Conservation (phyloP, 176 grass and related monocot genomes). For the Oryza meyeriana region DNA sequence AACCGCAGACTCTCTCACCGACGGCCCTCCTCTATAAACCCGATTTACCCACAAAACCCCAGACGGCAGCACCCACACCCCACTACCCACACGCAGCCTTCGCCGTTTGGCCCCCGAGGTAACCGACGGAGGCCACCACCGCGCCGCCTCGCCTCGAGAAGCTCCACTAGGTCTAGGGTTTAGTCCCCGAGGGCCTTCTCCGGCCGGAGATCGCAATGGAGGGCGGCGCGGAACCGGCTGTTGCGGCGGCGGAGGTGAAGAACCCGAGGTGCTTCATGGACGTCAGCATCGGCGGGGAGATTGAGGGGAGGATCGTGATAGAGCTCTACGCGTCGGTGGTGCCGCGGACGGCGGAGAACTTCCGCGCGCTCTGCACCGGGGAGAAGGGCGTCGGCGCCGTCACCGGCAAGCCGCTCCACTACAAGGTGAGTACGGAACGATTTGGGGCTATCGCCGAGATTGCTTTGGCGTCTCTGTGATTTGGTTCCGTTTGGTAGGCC, state of each 20-base stretch:
- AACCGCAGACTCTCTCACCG: background rate
- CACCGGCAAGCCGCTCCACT: slow-evolving; percentile 79
- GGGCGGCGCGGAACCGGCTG: slow-evolving; percentile 15
- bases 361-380: slow-evolving; percentile 92
- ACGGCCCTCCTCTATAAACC: background rate
- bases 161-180: slow-evolving; percentile 49
- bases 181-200: background rate
- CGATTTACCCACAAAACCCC: slow-evolving; percentile 29
- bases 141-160: slow-evolving; percentile 12
- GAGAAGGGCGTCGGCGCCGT: slow-evolving; percentile 76
- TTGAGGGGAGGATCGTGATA: slow-evolving; percentile 91
- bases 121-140: slow-evolving; percentile 26
- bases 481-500: background rate
- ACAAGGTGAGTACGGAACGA: slow-evolving; percentile 54
- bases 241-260: slow-evolving; percentile 26
- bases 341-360: slow-evolving; percentile 89
- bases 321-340: slow-evolving; percentile 70
- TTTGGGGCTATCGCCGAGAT: background rate
- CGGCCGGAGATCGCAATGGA: slow-evolving; percentile 35
- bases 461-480: background rate
- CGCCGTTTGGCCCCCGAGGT: slow-evolving; percentile 32
- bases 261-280: slow-evolving; percentile 86
- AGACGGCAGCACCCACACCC: background rate
- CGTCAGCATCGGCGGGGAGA: slow-evolving; percentile 81
- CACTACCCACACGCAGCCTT: background rate